Evolutionary conservation across 129 eudicot genomes (phyloP), one percentile per base, ranked within the genome.

Genomic region (Erigeron canadensis): DNA sequence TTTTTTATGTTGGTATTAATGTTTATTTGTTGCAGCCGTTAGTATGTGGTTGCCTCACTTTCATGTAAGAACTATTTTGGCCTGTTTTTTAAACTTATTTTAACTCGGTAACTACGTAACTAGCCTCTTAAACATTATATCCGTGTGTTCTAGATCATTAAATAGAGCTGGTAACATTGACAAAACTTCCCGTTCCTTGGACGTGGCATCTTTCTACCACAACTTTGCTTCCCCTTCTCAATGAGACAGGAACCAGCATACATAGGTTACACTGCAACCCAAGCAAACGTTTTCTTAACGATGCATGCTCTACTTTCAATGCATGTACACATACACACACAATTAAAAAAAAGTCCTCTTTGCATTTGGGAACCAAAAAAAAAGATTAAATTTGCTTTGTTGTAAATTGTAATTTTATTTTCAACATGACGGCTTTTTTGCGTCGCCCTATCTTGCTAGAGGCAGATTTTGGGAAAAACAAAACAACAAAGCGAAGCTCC

Each of bases 181-280:
- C 96, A 28, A 94, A 82, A 77, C 95, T 97, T 42, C 98, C 98
- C 7, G 98, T 94, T 73, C 98, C 98, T 22, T 76, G 89, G 73
- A 89, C 85, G 22, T 94, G 98, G 98, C 93, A 89, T 75, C 86
- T 94, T 78, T 94, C 98, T 22, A 89, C 98, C 48, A 94, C 89
- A 65, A 81, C 96, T 75, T 81, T 94, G 75, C 77, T 77, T 65
- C 89, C 96, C 38, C 98, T 94, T 81, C 97, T 94, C 65, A 81
- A 94, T 81, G 93, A 94, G 56, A 94, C 84, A 73, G 98, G 98
- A 78, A 89, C 96, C 21, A 60, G 84, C 83, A 87, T 94, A 93
- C 89, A 94, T 74, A 89, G 97, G 97, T 90, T 82, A 42, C 61
- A 13, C 61, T 69, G 38, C 73, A 63, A 39, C 64, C 18, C 43